Evolutionary conservation across 2,329 filamentous ascomycete genomes (phyloP), one percentile per base, ranked within the genome.

Genomic region (Tothia fuscella): DNA sequence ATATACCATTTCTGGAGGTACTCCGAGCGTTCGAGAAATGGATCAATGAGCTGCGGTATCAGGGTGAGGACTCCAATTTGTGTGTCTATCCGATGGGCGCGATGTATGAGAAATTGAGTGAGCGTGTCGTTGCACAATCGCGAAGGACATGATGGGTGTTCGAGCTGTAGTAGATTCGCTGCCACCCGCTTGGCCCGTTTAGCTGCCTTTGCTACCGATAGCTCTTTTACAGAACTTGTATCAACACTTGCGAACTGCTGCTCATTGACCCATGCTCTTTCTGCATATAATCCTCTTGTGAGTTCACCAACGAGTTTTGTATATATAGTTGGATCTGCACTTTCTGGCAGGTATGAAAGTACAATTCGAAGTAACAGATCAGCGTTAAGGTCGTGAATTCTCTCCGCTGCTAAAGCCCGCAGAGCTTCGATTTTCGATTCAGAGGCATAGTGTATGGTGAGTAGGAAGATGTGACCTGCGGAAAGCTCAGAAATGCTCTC

Each of bases 311-410:
- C 34, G 26, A 45, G 30, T 12, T 28, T 21, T 13, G 35, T 33
- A 54, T 88, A 88, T 34, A 66, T 56, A n/a, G 60, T 61, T 4
- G 84, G 76, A 4, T 72, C 72, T 4, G 76, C 55, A 32, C 72
- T 79, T 58, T 89, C 83, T 20, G 86, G 85, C 1, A 93, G 68
- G 54, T 80, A 84, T 16, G 80, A 84, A 34, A 93, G 70, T 17
- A 93, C 62, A 41, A 91, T 77, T 33, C 80, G 77, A 44, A 91
- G 67, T 19, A 84, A 56, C 12, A 86, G 63, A 43, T 82, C 75
- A 33, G 72, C 70, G 21, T 71, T 67, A 42, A 91, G 65, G 28
- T 78, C 68, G 42, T 71, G 64, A 41, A 62, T 60, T 50, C 82
- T 65, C 29, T 67, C 64, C 17, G 71, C 65, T 40, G 75, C 69